phyloP scores from a whole-genome alignment of 2,329 filamentous ascomycete genomes.

The Cercospora sp. region DNA sequence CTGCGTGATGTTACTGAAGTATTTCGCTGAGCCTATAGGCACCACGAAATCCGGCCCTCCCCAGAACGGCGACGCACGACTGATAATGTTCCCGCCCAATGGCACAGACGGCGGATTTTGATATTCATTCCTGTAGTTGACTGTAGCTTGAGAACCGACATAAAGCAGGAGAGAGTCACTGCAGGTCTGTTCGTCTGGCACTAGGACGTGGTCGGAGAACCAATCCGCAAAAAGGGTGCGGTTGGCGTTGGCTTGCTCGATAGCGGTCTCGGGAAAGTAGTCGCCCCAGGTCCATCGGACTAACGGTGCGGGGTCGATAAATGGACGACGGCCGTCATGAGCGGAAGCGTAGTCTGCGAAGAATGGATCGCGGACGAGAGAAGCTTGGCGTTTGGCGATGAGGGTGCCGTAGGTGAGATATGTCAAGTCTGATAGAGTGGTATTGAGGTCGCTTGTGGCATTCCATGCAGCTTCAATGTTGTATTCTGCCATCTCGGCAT shows the following conservation, averaged over 20 bases:
- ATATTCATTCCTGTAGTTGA: constrained; percentile 51
- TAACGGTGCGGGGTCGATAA: constrained; percentile 53
- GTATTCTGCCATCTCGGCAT: constrained; percentile 41
- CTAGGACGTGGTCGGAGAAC: constrained; percentile 52
- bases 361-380: constrained; percentile 51
- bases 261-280: constrained; percentile 39
- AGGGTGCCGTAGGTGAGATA: constrained; percentile 50
- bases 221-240: constrained; percentile 53
- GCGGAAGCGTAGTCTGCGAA: constrained; percentile 52
- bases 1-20: constrained; percentile 50
- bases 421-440: constrained; percentile 42
- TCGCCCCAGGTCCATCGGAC: constrained; percentile 52
- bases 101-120: constrained; percentile 47
- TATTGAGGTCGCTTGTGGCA: constrained; percentile 34
- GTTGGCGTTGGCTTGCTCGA: constrained; percentile 50
- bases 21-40: constrained; percentile 45
- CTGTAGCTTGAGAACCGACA: constrained; percentile 43
- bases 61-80: constrained; percentile 51
- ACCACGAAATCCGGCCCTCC: constrained; percentile 52
- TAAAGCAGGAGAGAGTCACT: constrained; percentile 55
- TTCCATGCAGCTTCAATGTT: constrained; percentile 43
- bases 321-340: constrained; percentile 49
- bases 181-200: constrained; percentile 47
- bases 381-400: constrained; percentile 51
- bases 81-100: constrained; percentile 51